A percentile compares a stretch with the other conserved stretches of the same genome.
Evolutionary conservation across 306 rosid species (phyloP).

Genomic region (Amphicarpaea edgeworthii): DNA sequence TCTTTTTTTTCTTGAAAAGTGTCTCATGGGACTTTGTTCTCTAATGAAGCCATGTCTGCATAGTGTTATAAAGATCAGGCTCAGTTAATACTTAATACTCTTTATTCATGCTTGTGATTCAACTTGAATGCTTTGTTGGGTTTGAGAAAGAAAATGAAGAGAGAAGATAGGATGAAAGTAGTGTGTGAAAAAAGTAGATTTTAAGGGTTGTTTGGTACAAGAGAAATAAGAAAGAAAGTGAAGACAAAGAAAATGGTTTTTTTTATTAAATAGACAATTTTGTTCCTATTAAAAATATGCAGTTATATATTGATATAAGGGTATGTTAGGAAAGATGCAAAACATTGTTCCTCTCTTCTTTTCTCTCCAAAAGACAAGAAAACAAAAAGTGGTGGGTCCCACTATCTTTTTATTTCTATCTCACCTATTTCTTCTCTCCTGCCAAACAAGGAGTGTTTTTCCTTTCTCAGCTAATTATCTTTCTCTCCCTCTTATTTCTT

Average conservation of each 20-base stretch:
- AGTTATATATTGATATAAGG: neutral
- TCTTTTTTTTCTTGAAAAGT: slow-evolving; percentile 9
- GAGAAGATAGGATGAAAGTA: neutral
- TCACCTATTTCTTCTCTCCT: slow-evolving; percentile 13
- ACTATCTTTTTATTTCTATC: neutral
- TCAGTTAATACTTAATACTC: neutral
- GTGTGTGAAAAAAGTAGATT: neutral
- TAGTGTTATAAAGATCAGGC: slow-evolving; percentile 20
- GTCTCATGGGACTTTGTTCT: slow-evolving; percentile 22
- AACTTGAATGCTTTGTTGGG: neutral
- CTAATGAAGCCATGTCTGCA: slow-evolving; percentile 15
- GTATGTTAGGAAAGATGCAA: neutral
- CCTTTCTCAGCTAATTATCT: neutral
- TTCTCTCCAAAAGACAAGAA: neutral
- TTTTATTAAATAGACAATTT: neutral
- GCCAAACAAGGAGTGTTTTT: neutral
- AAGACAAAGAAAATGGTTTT: neutral
- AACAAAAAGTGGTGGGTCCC: neutral
- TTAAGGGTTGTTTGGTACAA: neutral
- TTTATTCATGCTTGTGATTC: slow-evolving; percentile 15
- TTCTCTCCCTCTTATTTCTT: neutral
- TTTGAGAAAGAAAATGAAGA: neutral
- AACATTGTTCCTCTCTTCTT: neutral
- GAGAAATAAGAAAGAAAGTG: neutral
- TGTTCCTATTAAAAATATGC: neutral